These are phyloP conservation scores for Coniferiporia sulphurascens DNA, from an alignment of 1,284 basidiomycete genomes.

Conservation along the genomic window DNA sequence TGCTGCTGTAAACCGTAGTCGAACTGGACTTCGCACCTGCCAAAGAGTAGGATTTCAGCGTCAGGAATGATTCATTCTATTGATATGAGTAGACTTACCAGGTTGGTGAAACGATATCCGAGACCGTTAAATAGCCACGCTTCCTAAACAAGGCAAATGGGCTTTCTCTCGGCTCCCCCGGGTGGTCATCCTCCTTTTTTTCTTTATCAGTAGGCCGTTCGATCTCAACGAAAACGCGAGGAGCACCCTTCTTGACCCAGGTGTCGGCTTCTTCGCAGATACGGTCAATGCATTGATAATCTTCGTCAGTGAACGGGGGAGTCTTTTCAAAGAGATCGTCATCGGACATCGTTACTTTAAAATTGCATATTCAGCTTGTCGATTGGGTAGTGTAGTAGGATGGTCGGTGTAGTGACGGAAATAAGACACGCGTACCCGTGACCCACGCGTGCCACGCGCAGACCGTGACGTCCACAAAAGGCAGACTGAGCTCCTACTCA, in stretches of 20 bases:
- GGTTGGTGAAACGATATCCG: slow-evolving; percentile 5
- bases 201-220: slow-evolving; percentile 23
- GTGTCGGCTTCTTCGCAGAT: slow-evolving; percentile 6
- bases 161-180: background rate
- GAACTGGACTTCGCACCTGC: slow-evolving; percentile 75
- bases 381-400: background rate
- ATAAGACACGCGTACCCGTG: background rate
- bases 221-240: slow-evolving; percentile 26
- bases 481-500: background rate
- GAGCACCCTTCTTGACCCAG: slow-evolving; percentile 23
- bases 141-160: slow-evolving; percentile 4
- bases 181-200: background rate
- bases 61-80: background rate
- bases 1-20: slow-evolving; percentile 66
- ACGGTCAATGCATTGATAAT: slow-evolving; percentile 12
- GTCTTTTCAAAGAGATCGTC: background rate
- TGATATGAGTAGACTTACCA: slow-evolving; percentile 3
- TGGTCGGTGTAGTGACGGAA: background rate
- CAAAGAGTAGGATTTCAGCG: background rate
- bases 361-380: background rate
- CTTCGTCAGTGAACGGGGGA: slow-evolving; percentile 11
- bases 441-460: background rate
- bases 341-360: slow-evolving; percentile 8
- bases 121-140: slow-evolving; percentile 11
- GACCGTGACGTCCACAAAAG: slow-evolving; percentile 1